Base-by-base conservation (phyloP, 306 rosid genomes). In the Prunus padus region DNA sequence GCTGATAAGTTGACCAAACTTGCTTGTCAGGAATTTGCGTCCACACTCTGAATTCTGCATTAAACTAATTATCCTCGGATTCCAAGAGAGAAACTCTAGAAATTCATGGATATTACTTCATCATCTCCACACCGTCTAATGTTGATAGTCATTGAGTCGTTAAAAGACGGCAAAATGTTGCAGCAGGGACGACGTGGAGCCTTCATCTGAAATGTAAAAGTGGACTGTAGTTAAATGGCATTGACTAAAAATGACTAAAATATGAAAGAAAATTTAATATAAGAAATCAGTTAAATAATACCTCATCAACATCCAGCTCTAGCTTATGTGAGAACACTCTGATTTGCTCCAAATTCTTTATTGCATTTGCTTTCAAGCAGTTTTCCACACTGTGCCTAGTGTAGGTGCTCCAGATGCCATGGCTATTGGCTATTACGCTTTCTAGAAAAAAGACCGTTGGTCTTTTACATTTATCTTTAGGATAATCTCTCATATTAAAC, bases 111-210 rank as follows among this genome's bases (percentile, higher is more conserved):
- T 66, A 92, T 92, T 74, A 89, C 79, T 84, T 89, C 96, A 66
- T 79, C 62, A 1, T 18, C 66, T 54, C 81, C 82, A 70, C 97
- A 92, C 52, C 31, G 74, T 81, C 91, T 82, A 50, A 89, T 73
- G 61, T 82, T 86, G 76, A 92, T 82, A 67, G 76, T 80, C 84
- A 79, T 76, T 56, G 89, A 79, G 37, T 82, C 80, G 59, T 81
- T 84, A 56, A 80, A 75, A 73, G 80, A 50, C 15, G 86, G 79
- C 79, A 85, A 70, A 37, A 88, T 83, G 54, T 74, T 60, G 76
- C 97, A 92, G 84, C 97, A 94, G 46, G 87, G 91, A 6, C 98
- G 90, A 18, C 91, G 95, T 15, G 84, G 92, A 49, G 98, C 93
- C 86, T 89, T 89, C 86, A 89, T 86, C 97, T 91, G 89, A 56